A percentile compares a stretch with the other conserved stretches of the same genome.
phyloP scores from a whole-genome alignment of 2,329 filamentous ascomycete species.

The Chrysosporium keratinophilum region DNA sequence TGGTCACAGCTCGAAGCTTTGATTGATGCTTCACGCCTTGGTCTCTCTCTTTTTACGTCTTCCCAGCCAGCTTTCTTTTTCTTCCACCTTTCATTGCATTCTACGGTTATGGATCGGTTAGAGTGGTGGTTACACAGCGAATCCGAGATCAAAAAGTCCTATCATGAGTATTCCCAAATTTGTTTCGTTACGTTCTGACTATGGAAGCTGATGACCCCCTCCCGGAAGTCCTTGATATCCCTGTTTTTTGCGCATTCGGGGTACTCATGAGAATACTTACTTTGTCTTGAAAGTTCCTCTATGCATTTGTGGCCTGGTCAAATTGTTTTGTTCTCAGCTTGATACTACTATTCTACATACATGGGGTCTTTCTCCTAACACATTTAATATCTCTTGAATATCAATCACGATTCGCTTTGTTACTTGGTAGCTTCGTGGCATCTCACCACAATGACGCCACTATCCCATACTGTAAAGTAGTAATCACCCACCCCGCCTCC shows the following conservation, averaged over 20 bases:
- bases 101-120: background rate
- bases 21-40: background rate
- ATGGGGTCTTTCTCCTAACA: background rate
- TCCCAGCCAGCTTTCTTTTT: background rate
- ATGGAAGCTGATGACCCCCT: background rate
- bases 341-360: background rate
- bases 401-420: background rate
- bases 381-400: background rate
- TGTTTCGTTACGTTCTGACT: background rate
- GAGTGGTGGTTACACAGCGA: background rate
- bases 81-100: background rate
- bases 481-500: background rate
- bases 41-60: background rate
- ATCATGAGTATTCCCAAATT: background rate
- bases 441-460: background rate
- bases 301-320: slow-evolving; percentile 6
- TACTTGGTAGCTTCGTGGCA: background rate
- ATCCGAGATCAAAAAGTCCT: slow-evolving; percentile 7
- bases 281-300: background rate
- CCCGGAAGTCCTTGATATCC: slow-evolving; percentile 1
- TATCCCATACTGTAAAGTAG: no score
- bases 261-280: background rate
- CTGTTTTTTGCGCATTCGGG: background rate
- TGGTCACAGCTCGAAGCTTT: slow-evolving; percentile 9
- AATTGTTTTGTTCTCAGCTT: background rate